Base-by-base conservation (phyloP, 805 yeast genomes). In the Wickerhamomyces bovis region DNA sequence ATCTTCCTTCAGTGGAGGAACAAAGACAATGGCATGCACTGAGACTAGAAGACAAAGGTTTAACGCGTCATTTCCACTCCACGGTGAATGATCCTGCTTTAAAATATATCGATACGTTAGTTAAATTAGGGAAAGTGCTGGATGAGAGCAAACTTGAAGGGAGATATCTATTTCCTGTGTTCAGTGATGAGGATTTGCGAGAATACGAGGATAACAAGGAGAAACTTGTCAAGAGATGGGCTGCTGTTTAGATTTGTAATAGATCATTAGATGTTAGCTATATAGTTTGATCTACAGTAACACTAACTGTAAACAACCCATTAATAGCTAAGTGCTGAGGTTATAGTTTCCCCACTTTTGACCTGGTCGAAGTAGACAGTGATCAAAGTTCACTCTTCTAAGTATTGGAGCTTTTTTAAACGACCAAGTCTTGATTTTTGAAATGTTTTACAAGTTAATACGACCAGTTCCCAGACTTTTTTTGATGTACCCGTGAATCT, bases 81-180 rank as follows among this genome's bases (percentile, higher is more conserved):
- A 66, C 68, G 31, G 69, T 66, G 1, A 50, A 56, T 6, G 53
- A 44, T 16, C 67, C 61, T 25, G 69, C 68, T 0, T 47, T 62
- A 4, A 48, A 42, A 0, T 66, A 58, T 42, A 45, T 62, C 44
- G 42, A 51, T 3, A 53, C 39, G 2, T 49, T 68, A 23, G 54
- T 56, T 1, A 39, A 51, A 9, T 43, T 65, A 18, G 68, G 68
- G 9, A 59, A 59, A n/a, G 49, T 45, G 2, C 28, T n/a, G n/a
- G n/a, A 45, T n/a, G 30, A 43, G 8, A 41, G 28, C 16, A 16
- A 43, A 22, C 39, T 26, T 4, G 41, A 38, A 15, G 33, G 21
- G 7, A 44, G 44, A n/a, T 38, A 41, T 38, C 35, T 8, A 3
- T 45, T 45, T 21, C 48, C 48, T 21, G 26, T 16, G 11, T 45